Conservation (phyloP, 169 alveolate genomes). For the Eimeria maxima region DNA sequence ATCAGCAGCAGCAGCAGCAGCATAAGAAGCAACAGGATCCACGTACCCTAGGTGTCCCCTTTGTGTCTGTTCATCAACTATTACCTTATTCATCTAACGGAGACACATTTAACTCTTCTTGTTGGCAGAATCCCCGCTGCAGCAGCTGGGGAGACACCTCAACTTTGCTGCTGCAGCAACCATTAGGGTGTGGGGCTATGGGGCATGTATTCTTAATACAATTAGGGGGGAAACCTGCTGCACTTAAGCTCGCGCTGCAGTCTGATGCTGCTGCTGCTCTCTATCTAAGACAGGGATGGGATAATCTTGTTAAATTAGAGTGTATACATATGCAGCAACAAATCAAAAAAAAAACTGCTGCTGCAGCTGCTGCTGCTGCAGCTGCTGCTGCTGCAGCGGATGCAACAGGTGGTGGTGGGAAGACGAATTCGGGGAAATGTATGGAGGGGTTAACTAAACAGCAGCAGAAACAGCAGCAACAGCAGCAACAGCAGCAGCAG, state of each 20-base stretch:
- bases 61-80: constrained; percentile 32
- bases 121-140: constrained; percentile 28
- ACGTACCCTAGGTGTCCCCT: neutral
- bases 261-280: constrained; percentile 76
- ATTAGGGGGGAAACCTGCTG: constrained; percentile 35
- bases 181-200: constrained; percentile 80
- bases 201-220: constrained; percentile 76
- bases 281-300: constrained; percentile 76
- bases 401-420: neutral
- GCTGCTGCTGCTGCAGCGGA: neutral
- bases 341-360: too few species aligned
- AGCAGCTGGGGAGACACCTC: constrained; percentile 76
- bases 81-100: neutral
- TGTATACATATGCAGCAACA: constrained; percentile 42
- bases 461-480: neutral
- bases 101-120: neutral
- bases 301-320: constrained; percentile 58
- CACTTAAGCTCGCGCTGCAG: constrained; percentile 75
- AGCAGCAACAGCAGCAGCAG: constrained; percentile 7
- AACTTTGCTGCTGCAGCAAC: constrained; percentile 33
- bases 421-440: neutral
- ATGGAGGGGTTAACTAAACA: neutral
- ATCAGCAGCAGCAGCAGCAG: neutral
- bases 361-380: neutral
- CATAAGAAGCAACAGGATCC: neutral